These are phyloP conservation scores for Plantago ovata DNA, from an alignment of 257 asterid species.

Conservation along the genomic window DNA sequence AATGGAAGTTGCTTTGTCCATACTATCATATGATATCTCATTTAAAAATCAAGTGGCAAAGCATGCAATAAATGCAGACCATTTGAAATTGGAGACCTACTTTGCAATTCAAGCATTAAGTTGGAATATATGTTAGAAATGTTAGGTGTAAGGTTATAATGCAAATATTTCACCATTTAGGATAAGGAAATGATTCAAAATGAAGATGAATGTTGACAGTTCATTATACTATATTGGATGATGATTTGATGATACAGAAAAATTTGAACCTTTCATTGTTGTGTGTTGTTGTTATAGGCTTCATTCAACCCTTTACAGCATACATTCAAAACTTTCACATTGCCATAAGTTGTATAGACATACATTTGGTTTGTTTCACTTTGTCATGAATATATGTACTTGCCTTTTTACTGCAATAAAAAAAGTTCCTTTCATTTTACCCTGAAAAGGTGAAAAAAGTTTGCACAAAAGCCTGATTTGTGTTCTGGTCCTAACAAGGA, in stretches of 20 bases:
- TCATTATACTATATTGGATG: too few species aligned
- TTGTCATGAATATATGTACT: slow-evolving; percentile 12
- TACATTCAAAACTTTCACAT: neutral
- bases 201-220: slow-evolving; percentile 29
- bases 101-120: too few species aligned
- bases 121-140: too few species aligned
- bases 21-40: too few species aligned
- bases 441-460: slow-evolving; percentile 16
- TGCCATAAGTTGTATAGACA: neutral
- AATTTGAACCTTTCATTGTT: neutral
- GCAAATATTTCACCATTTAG: too few species aligned
- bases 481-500: slow-evolving; percentile 23
- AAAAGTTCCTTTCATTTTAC: slow-evolving; percentile 5
- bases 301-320: slow-evolving; percentile 23
- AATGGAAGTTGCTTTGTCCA: too few species aligned
- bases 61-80: too few species aligned
- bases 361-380: neutral
- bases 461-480: slow-evolving; percentile 18
- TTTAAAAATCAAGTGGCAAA: too few species aligned
- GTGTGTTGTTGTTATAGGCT: slow-evolving; percentile 17
- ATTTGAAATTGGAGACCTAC: too few species aligned
- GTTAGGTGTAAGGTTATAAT: too few species aligned
- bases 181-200: neutral
- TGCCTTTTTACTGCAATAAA: slow-evolving; percentile 24
- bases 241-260: too few species aligned